Evolutionary conservation across 176 grass and related monocot species (phyloP).

Genomic region (Rhynchospora pubera): DNA sequence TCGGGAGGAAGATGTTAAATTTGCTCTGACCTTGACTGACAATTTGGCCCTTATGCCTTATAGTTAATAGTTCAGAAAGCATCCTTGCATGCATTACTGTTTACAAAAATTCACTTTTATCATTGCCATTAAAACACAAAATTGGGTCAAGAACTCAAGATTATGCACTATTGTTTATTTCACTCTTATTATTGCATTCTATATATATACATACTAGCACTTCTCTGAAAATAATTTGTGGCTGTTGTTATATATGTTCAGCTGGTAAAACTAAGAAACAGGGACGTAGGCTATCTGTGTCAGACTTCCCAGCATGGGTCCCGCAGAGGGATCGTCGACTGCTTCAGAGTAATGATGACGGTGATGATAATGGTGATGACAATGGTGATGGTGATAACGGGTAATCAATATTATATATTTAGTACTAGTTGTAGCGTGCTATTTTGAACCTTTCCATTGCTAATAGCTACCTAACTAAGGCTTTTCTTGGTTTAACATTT

Average conservation of each 20-base stretch:
- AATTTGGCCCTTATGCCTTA: neutral
- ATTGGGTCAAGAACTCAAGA: neutral
- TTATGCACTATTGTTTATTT: neutral
- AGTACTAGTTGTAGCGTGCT: neutral
- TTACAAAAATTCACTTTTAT: too few species aligned
- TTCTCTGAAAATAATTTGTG: neutral
- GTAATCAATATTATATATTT: neutral
- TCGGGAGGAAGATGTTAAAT: neutral
- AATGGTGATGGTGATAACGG: neutral
- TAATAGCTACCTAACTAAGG: neutral
- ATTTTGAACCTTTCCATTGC: neutral
- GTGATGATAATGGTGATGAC: neutral
- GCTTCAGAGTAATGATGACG: conserved; percentile 16
- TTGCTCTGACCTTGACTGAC: neutral
- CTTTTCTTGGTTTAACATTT: neutral
- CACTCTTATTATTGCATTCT: neutral
- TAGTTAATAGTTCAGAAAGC: neutral
- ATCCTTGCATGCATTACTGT: neutral
- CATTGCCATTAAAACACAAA: neutral
- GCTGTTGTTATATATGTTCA: neutral
- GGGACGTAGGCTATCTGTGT: neutral
- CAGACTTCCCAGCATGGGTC: conserved; percentile 6
- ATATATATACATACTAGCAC: neutral
- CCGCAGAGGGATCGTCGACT: neutral
- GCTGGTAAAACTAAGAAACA: neutral